phyloP scores from a whole-genome alignment of 1,284 basidiomycete genomes.

The Heliocybe sulcata region DNA sequence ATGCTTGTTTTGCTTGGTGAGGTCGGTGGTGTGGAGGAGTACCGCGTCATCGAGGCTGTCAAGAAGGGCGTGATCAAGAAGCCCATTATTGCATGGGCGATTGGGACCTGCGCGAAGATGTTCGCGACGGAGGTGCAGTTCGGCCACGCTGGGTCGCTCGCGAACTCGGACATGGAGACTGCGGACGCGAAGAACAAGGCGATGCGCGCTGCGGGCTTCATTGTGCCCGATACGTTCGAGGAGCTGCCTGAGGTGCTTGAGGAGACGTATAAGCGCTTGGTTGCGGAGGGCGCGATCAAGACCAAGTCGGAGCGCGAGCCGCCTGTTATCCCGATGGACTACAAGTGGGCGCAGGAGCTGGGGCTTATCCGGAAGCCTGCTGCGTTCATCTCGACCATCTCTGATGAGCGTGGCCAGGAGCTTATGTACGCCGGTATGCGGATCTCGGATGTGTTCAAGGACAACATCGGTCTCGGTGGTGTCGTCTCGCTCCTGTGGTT shows the following conservation, averaged over 20 bases:
- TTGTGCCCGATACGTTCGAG: constrained; percentile 98
- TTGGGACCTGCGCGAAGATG: constrained; percentile 99
- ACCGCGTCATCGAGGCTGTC: constrained; percentile 98
- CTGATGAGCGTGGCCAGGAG: constrained; percentile 98
- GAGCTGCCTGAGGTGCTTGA: constrained; percentile 84
- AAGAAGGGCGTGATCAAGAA: constrained; percentile 93
- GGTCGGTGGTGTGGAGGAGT: constrained; percentile 98
- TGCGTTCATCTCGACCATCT: constrained; percentile 99
- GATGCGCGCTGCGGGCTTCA: constrained; percentile 93
- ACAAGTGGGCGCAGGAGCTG: constrained; percentile 99
- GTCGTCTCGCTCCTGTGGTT: constrained; percentile 97
- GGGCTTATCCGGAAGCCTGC: constrained; percentile 98
- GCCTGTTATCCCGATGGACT: constrained; percentile 98
- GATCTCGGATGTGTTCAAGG: constrained; percentile 98
- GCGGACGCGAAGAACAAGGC: constrained; percentile 96
- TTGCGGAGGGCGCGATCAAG: constrained; percentile 62
- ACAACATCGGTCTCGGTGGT: constrained; percentile 95
- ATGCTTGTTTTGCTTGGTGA: constrained; percentile 98
- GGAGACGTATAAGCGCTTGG: constrained; percentile 83
- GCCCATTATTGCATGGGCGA: constrained; percentile 99
- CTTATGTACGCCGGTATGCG: constrained; percentile 98
- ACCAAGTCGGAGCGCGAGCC: constrained; percentile 82
- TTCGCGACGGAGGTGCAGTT: constrained; percentile 99
- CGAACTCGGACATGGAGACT: constrained; percentile 96
- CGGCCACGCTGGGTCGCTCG: constrained; percentile 97